Evolutionary conservation across 2,329 filamentous ascomycete genomes (phyloP), one percentile per base, ranked within the genome.

Genomic region (Colletotrichum scovillei): DNA sequence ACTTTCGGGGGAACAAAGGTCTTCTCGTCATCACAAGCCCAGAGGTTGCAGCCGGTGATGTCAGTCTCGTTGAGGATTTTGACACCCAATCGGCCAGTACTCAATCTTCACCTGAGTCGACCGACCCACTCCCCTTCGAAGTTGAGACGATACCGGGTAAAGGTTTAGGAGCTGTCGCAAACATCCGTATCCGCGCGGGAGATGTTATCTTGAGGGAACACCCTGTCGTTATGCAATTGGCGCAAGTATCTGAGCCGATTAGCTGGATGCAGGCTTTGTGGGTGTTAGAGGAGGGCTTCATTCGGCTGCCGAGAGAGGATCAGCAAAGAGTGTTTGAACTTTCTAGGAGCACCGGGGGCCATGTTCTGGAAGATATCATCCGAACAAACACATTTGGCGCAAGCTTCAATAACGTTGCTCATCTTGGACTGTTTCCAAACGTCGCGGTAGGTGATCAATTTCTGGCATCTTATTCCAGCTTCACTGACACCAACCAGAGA

Each of bases 331-430:
- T 83, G 26, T 67, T 79, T 69, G 69, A 68, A 30, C 69, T 83
- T 66, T 78, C 82, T n/a, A 74, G 73, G 52, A 80, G 78, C 38
- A 77, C 78, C 5, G 80, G 79, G 3, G 79, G 78, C 1, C 79
- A 80, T n/a, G 72, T 78, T 4, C 64, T 82, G 0, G 80, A 83
- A 56, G 80, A 82, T 52, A 76, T 82, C 11, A 70, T 83, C 9
- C 75, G 79, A 28, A 83, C 82, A 6, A 83, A 83, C 56, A 78
- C 81, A 0, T 82, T 82, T 72, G 79, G 79, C 0, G 75, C 80
- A 8, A 67, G 73, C 3, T 66, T 81, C 0, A 67, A 74, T 16
- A 63, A 58, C 71, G 74, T 70, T 16, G 77, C 26, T 1, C 26
- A 28, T 28, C 77, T 80, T 30, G 82, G 77, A 0, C 73, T 83